Evolutionary conservation across 2,329 filamentous ascomycete genomes (phyloP).

Genomic region (Epichloe bromicola): DNA sequence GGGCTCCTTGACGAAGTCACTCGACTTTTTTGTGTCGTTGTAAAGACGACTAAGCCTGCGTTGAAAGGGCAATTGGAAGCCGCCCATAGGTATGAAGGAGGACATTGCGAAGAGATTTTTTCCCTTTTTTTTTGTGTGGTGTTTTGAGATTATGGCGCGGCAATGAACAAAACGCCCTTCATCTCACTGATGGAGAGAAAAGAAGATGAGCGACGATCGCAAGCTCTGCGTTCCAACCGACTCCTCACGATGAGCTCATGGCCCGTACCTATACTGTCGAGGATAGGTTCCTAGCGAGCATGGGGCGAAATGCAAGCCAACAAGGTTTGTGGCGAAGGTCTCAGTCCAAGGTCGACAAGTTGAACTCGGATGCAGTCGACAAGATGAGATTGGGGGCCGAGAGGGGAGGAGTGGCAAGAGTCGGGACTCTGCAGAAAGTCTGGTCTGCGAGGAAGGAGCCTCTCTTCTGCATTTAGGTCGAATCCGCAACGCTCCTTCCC

Average conservation of each 20-base stretch:
- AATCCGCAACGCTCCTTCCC: not conserved
- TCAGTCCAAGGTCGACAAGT: not conserved
- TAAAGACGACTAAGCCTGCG: conserved; percentile 59
- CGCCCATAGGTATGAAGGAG: conserved; percentile 35
- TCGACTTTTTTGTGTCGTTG: conserved; percentile 71
- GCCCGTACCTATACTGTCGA: not conserved
- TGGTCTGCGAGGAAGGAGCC: not conserved
- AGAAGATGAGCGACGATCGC: not conserved
- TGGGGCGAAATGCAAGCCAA: not conserved
- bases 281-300: not conserved
- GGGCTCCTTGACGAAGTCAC: conserved; percentile 56
- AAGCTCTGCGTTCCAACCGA: not conserved
- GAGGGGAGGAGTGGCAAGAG: not conserved
- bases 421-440: not conserved
- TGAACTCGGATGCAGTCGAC: not conserved
- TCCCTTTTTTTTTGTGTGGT: too few species aligned
- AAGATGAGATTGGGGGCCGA: not conserved
- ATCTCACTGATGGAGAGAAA: too few species aligned
- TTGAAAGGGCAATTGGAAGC: conserved; percentile 45
- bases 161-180: too few species aligned
- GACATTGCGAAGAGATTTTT: conserved; percentile 26
- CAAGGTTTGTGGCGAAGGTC: not conserved
- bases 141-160: too few species aligned
- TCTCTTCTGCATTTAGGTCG: not conserved
- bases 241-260: not conserved